A percentile compares a stretch with the other conserved stretches of the same genome.
These are phyloP conservation scores for Setomelanomma holmii DNA, from an alignment of 2,329 filamentous ascomycete genomes.

Conservation along the genomic window DNA sequence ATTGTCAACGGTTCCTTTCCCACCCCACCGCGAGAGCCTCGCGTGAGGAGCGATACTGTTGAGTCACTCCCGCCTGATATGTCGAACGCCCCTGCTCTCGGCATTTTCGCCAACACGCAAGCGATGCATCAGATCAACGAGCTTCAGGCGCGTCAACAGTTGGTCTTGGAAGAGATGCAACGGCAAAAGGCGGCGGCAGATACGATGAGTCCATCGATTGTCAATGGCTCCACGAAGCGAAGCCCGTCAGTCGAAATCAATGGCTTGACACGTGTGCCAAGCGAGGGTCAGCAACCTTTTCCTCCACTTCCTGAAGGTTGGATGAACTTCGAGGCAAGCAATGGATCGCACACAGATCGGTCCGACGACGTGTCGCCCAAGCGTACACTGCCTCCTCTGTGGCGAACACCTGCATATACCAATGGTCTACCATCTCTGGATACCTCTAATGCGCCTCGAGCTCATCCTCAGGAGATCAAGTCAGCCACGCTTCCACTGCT, in stretches of 20 bases:
- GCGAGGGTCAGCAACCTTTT: conserved; percentile 36
- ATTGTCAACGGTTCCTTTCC: conserved; percentile 52
- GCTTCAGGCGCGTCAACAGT: conserved; percentile 39
- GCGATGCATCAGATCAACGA: conserved; percentile 35
- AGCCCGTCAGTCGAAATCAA: conserved; percentile 25
- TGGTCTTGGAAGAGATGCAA: conserved; percentile 42
- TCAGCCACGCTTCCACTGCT: conserved; percentile 58
- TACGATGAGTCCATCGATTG: conserved; percentile 24
- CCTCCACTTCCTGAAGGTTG: conserved; percentile 35
- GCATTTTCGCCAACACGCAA: conserved; percentile 32
- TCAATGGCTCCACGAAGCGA: conserved; percentile 35
- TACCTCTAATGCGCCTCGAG: conserved; percentile 55
- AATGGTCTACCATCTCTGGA: conserved; percentile 44
- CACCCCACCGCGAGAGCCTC: conserved; percentile 33
- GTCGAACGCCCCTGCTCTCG: conserved; percentile 24
- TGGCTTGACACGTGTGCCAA: conserved; percentile 28
- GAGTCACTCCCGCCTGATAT: conserved; percentile 32
- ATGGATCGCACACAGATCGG: conserved; percentile 28
- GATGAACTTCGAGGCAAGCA: conserved; percentile 35
- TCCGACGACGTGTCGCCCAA: conserved; percentile 40
- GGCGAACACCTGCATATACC: conserved; percentile 34
- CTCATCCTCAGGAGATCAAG: conserved; percentile 45
- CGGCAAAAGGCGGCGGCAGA: conserved; percentile 33
- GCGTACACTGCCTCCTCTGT: conserved; percentile 37
- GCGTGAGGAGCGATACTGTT: conserved; percentile 31